phyloP scores from a whole-genome alignment of 2,329 filamentous ascomycete genomes.

The Venturiaceae sp. region DNA sequence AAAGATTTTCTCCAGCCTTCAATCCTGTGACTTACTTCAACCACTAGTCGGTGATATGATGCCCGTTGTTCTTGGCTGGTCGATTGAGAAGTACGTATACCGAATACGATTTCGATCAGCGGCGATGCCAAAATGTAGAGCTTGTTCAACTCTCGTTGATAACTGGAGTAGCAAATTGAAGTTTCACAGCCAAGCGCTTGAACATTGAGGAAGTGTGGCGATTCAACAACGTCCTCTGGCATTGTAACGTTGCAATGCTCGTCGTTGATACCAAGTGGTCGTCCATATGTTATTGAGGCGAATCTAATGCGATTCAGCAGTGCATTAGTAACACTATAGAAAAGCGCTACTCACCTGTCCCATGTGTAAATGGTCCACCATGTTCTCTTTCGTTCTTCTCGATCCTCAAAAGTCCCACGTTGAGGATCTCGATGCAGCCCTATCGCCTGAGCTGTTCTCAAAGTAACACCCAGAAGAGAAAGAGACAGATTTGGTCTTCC shows the following conservation, averaged over 20 bases:
- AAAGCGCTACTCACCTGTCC: slow-evolving; percentile 18
- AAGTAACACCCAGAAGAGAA: slow-evolving; percentile 26
- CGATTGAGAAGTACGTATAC: slow-evolving; percentile 11
- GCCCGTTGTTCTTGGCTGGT: slow-evolving; percentile 7
- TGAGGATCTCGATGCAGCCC: slow-evolving; percentile 22
- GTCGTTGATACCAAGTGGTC: slow-evolving; percentile 32
- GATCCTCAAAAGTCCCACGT: slow-evolving; percentile 14
- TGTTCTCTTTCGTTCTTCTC: slow-evolving; percentile 28
- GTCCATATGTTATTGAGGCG: slow-evolving; percentile 30
- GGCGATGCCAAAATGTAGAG: slow-evolving; percentile 22
- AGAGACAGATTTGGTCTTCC: slow-evolving; percentile 31
- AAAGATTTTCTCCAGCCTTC: slow-evolving; percentile 17
- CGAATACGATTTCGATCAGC: slow-evolving; percentile 19
- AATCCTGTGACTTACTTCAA: slow-evolving; percentile 14
- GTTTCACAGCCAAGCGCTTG: not conserved
- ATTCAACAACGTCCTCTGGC: slow-evolving; percentile 25
- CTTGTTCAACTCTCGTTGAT: slow-evolving; percentile 19
- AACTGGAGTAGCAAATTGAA: slow-evolving; percentile 13
- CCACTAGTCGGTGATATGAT: slow-evolving; percentile 13
- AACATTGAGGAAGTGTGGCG: slow-evolving; percentile 15
- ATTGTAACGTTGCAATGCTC: slow-evolving; percentile 28
- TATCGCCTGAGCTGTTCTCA: slow-evolving; percentile 25
- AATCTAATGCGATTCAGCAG: slow-evolving; percentile 16
- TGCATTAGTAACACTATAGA: not conserved
- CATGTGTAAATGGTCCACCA: slow-evolving; percentile 35